phyloP scores from a whole-genome alignment of 306 rosid species.

The Castanea sativa region DNA sequence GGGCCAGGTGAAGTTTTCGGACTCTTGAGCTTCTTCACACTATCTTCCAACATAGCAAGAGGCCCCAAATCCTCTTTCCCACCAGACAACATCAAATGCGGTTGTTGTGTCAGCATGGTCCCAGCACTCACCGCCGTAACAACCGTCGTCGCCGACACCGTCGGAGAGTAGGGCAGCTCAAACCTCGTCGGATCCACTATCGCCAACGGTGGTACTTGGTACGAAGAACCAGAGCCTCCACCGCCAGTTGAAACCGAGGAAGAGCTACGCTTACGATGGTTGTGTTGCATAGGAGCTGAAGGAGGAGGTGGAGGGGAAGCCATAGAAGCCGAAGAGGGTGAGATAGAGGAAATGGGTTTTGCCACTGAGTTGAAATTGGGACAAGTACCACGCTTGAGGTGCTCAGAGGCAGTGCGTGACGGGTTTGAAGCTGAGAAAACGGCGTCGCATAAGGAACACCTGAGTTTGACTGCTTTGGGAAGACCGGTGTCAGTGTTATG shows the following conservation, averaged over 20 bases:
- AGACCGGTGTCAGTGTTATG: slow-evolving; percentile 69
- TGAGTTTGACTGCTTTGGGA: slow-evolving; percentile 86
- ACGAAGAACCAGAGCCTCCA: slow-evolving; percentile 26
- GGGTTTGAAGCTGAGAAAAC: slow-evolving; percentile 94
- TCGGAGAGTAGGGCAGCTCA: slow-evolving; percentile 43
- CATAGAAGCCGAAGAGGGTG: slow-evolving; percentile 41
- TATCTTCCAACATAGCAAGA: slow-evolving; percentile 88
- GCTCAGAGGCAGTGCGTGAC: slow-evolving; percentile 92
- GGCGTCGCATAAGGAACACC: slow-evolving; percentile 87
- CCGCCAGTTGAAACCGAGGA: slow-evolving; percentile 28
- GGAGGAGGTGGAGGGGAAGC: slow-evolving; percentile 31
- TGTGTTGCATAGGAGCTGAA: slow-evolving; percentile 25
- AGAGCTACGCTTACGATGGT: slow-evolving; percentile 59
- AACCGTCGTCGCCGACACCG: slow-evolving; percentile 28
- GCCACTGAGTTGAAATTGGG: slow-evolving; percentile 68
- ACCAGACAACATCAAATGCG: slow-evolving; percentile 82
- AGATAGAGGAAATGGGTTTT: slow-evolving; percentile 77
- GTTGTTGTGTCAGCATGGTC: slow-evolving; percentile 41
- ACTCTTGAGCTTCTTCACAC: slow-evolving; percentile 94
- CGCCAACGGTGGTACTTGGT: slow-evolving; percentile 44
- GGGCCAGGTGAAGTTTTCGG: slow-evolving; percentile 86
- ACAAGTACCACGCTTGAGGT: slow-evolving; percentile 94
- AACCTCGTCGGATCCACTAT: slow-evolving; percentile 53
- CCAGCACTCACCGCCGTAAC: slow-evolving; percentile 15
- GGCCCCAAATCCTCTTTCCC: slow-evolving; percentile 93